Base-by-base conservation (phyloP, 2,329 filamentous ascomycete genomes). In the Aspergillus vadensis region DNA sequence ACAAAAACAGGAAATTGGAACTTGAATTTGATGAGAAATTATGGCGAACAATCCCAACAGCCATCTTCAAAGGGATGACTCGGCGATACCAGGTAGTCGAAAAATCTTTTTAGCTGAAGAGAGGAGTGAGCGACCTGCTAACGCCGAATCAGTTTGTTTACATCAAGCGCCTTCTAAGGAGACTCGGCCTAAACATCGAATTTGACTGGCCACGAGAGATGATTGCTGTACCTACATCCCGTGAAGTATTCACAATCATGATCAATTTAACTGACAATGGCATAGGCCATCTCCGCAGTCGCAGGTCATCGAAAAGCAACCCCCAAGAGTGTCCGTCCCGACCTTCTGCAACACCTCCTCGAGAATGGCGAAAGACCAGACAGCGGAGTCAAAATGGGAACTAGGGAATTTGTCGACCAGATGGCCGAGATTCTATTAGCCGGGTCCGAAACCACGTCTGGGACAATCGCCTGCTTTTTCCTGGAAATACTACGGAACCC, bases 191-290 rank as follows among this genome's bases (percentile, higher is more conserved):
- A 3, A 36, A 58, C 19, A 6, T 58, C 19, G n/a, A 41, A 14
- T 58, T 58, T 19, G 55, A 58, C 27, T 58, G 55, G 55, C 55
- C 55, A 9, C n/a, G 25, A 9, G 55, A 50, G 25, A 58, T 58
- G 55, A 58, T 44, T 14, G n/a, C 17, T 17, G 55, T 58, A 8
- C 27, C 12, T 41, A 21, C 8, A 27, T 27, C 6, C 25, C 25
- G 23, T 25, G 5, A 27, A 7, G 17, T 6, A 6, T n/a, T 19
- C 14, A 1, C n/a, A 8, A 17, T 2, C 21, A 36, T 2, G 12
- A n/a, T 9, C 15, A 19, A 30, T 3, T 2, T 12, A 9, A 14
- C n/a, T n/a, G 21, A 47, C 5, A 56, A 2, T 0, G 15, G 4
- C 8, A 50, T 7, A 50, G 36, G 55, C 47, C 32, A 51, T 58